These are phyloP conservation scores for Anaeromyces robustus DNA, from an alignment of 192 early-diverging fungal species.

Conservation along the genomic window DNA sequence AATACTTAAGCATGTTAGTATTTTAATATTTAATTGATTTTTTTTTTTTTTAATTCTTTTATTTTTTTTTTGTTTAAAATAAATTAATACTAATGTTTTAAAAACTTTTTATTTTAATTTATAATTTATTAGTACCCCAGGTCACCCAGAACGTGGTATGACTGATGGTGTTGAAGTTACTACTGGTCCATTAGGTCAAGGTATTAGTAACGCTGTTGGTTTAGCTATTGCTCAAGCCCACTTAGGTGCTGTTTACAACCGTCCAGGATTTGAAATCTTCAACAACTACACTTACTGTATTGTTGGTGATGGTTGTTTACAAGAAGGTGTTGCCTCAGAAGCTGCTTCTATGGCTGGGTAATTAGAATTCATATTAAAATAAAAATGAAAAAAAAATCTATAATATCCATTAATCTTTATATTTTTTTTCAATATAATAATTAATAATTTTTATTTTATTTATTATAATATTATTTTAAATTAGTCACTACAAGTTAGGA, in stretches of 20 bases:
- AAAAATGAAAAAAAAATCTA: too few relatives aligned
- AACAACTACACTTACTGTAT: constrained; percentile 75
- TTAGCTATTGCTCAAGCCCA: constrained; percentile 80
- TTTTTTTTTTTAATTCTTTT: constrained; percentile 1
- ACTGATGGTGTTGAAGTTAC: constrained; percentile 89
- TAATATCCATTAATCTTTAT: too few relatives aligned
- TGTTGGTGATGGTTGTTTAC: constrained; percentile 89
- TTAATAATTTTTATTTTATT: too few relatives aligned
- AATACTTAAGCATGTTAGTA: constrained; percentile 59
- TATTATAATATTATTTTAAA: constrained; percentile 2
- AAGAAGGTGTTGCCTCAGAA: constrained; percentile 92
- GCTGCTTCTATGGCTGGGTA: constrained; percentile 82
- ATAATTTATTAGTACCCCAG: constrained; percentile 58
- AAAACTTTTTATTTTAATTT: not conserved
- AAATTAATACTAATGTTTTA: constrained; percentile 6
- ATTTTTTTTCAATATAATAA: too few relatives aligned
- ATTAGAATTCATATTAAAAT: too few relatives aligned
- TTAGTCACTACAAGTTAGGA: constrained; percentile 72
- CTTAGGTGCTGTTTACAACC: constrained; percentile 80
- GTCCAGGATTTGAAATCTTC: constrained; percentile 67
- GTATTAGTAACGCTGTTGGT: constrained; percentile 80
- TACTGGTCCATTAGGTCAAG: constrained; percentile 92
- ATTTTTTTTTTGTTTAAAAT: not conserved
- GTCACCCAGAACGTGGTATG: constrained; percentile 77
- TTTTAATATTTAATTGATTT: too few relatives aligned